A percentile compares a stretch with the other conserved stretches of the same genome.
Conservation (phyloP, 2,329 filamentous ascomycete genomes). For the Dryadomyces quercus-mongolicae region DNA sequence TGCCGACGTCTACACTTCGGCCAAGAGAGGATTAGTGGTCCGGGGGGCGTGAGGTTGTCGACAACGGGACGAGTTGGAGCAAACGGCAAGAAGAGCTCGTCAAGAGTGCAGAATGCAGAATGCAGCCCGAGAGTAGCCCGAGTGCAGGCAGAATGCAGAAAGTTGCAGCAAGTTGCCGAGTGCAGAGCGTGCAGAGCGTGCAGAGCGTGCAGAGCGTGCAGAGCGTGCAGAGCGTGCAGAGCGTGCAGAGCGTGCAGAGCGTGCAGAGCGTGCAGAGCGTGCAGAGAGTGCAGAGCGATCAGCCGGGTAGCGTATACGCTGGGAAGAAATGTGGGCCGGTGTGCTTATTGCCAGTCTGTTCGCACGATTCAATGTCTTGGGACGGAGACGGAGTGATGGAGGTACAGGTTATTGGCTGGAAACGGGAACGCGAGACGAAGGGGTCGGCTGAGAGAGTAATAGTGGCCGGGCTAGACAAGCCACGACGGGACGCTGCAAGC, state of each 20-base stretch:
- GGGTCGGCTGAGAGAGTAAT: background rate
- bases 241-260: too few relatives aligned
- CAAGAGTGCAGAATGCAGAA: background rate
- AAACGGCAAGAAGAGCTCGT: slow-evolving; percentile 4
- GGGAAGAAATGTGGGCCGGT: background rate
- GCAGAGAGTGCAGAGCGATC: slow-evolving; percentile 1
- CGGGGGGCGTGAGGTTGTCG: background rate
- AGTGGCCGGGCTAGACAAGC: background rate
- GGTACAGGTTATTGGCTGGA: background rate
- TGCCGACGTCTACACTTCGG: background rate
- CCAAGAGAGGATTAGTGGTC: slow-evolving; percentile 1
- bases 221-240: too few relatives aligned
- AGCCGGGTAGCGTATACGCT: background rate
- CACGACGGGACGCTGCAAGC: background rate
- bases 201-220: too few relatives aligned
- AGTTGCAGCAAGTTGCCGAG: too few relatives aligned
- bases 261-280: too few relatives aligned
- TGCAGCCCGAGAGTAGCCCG: too few relatives aligned
- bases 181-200: too few relatives aligned
- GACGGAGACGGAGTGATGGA: background rate
- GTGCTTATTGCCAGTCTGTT: background rate
- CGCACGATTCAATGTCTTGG: background rate
- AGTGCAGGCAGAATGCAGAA: too few relatives aligned
- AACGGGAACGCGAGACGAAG: background rate
- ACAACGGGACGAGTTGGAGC: background rate